Evolutionary conservation across 148 eudicot genomes (phyloP).

Genomic region (Spergularia bocconei): DNA sequence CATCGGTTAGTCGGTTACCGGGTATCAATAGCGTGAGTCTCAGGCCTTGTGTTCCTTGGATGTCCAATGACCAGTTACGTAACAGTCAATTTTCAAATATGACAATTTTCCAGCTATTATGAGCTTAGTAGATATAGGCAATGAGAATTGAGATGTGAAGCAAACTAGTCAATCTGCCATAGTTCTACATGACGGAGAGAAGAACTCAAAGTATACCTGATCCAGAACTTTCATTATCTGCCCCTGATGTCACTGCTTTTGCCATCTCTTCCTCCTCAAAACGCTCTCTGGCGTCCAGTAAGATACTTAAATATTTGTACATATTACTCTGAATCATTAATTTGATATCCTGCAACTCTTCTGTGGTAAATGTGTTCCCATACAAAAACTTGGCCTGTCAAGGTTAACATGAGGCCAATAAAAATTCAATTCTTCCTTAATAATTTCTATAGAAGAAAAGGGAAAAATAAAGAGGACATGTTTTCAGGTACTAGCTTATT

Average conservation of each 20-base stretch:
- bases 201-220: slow-evolving; percentile 39
- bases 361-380: slow-evolving; percentile 68
- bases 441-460: neutral
- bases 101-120: too few relatives aligned
- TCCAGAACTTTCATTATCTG: slow-evolving; percentile 33
- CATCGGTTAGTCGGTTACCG: too few relatives aligned
- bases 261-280: slow-evolving; percentile 78
- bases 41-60: neutral
- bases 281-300: slow-evolving; percentile 93
- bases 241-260: slow-evolving; percentile 30
- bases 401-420: slow-evolving; percentile 22
- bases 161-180: neutral
- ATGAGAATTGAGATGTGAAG: neutral
- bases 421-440: neutral
- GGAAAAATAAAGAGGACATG: neutral
- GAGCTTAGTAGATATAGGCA: neutral
- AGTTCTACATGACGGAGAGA: neutral
- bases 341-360: slow-evolving; percentile 85
- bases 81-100: neutral
- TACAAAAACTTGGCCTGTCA: slow-evolving; percentile 88
- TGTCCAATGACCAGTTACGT: too few relatives aligned
- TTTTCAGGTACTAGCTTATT: neutral
- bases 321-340: slow-evolving; percentile 96
- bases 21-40: too few relatives aligned
- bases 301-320: slow-evolving; percentile 82